These are phyloP conservation scores for Aspergillus ellipticus DNA, from an alignment of 495 filamentous ascomycete genomes.

Conservation along the genomic window DNA sequence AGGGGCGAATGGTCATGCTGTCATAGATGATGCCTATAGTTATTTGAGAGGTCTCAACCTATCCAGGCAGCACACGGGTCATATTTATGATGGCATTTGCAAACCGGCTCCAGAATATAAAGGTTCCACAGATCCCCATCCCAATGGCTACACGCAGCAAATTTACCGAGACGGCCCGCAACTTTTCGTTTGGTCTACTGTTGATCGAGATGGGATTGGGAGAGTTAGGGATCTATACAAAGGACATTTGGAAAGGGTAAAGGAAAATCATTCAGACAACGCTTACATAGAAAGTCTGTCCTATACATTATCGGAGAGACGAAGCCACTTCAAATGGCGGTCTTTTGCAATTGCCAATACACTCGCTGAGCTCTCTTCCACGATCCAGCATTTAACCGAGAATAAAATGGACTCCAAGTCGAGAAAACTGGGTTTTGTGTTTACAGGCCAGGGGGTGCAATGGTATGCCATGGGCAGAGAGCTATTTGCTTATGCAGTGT, in stretches of 20 bases:
- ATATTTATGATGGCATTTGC: background rate
- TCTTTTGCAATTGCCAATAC: slow-evolving; percentile 1
- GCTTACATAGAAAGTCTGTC: no score
- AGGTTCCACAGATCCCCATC: no score
- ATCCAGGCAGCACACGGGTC: no score
- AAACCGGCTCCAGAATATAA: background rate
- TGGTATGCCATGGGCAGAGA: slow-evolving; percentile 22
- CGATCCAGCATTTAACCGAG: slow-evolving; percentile 5
- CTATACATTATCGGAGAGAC: no score
- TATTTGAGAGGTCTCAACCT: slow-evolving; percentile 10
- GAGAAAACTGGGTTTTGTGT: slow-evolving; percentile 17
- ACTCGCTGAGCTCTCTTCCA: background rate
- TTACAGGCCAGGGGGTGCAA: slow-evolving; percentile 27
- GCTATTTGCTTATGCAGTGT: slow-evolving; percentile 2
- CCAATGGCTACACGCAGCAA: no score
- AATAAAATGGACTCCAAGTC: background rate
- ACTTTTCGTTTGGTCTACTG: no score
- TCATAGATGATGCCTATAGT: slow-evolving; percentile 21
- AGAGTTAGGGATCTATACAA: no score
- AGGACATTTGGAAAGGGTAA: no score
- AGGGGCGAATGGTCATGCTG: slow-evolving; percentile 20
- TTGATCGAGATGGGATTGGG: no score
- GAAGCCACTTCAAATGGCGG: no score
- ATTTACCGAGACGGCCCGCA: no score
- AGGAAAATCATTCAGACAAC: no score